A percentile compares a stretch with the other conserved stretches of the same genome.
These are phyloP conservation scores for Corrigiola litoralis DNA, from an alignment of 179 eudicot species.

Conservation along the genomic window DNA sequence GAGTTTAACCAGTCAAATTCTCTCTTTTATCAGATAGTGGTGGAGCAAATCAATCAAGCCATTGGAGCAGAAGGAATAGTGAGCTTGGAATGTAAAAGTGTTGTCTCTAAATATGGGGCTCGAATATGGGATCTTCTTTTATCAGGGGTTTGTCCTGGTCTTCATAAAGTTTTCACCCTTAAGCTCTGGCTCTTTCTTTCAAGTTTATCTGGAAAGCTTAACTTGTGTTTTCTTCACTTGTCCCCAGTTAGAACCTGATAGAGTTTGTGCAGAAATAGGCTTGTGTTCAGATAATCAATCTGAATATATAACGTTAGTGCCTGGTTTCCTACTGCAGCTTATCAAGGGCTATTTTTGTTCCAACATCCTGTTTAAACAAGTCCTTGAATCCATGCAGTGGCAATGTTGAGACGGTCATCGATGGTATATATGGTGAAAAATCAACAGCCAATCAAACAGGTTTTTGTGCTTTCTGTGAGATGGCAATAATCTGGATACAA, in stretches of 20 bases:
- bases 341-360: background rate
- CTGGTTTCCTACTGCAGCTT: background rate
- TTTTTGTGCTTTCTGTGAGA: conserved; percentile 40
- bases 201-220: background rate
- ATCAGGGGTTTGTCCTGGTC: conserved; percentile 47
- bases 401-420: conserved; percentile 5
- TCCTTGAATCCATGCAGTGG: conserved; percentile 16
- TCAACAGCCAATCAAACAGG: conserved; percentile 11
- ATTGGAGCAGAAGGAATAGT: conserved; percentile 74
- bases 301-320: conserved; percentile 16
- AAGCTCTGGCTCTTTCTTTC: background rate
- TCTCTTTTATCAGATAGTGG: conserved; percentile 37
- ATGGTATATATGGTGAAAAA: background rate
- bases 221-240: background rate
- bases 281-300: conserved; percentile 27
- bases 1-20: background rate
- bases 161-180: background rate
- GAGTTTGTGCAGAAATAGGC: conserved; percentile 26
- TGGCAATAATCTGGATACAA: conserved; percentile 32
- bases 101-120: conserved; percentile 53
- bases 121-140: conserved; percentile 65
- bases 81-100: conserved; percentile 59
- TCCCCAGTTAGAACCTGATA: conserved; percentile 34
- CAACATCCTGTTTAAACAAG: conserved; percentile 1
- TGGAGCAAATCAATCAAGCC: conserved; percentile 65